Base-by-base conservation (phyloP, 257 asterid species). In the Solanum gandarillasii region DNA sequence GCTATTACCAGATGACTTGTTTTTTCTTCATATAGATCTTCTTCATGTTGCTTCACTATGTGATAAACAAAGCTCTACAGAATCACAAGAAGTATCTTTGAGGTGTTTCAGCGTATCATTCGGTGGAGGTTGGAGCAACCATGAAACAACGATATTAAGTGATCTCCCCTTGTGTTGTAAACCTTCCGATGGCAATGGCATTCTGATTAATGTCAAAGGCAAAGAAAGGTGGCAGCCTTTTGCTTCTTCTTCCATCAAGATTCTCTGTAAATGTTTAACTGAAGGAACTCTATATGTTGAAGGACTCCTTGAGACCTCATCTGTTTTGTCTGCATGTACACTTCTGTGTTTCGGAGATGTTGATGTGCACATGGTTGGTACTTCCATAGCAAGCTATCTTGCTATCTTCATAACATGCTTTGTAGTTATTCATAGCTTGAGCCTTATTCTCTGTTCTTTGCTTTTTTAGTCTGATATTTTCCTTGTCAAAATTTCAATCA, bases 211-310 rank as follows among this genome's bases (percentile, higher is more conserved):
- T 92, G 93, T 97, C 91, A 91, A 95, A 12, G 94, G 94, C 86
- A 94, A 90, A 89, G 96, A 94, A 85, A 97, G 95, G 90, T 91
- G 95, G 91, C 92, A 89, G 88, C 95, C 93, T 62, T 94, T 97
- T 91, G 96, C 98, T 87, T 90, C 97, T 72, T 92, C 94, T 87
- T 92, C 93, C 86, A 88, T 97, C 92, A 97, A 93, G 96, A 92
- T 97, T 90, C 94, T 97, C 16, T 90, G 92, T 89, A 95, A 93
- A 92, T 94, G 95, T 92, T 92, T 95, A 90, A 92, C 96, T 29
- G 98, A 95, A 89, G 98, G 98, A 91, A 95, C 97, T 87, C 89
- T 95, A 85, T 93, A 95, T 83, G 96, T 95, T 76, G 98, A 97
- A 94, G 98, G 98, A 87, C 96, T 97, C 90, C 90, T 95, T 91